Evolutionary conservation across 306 rosid species (phyloP), one percentile per base, ranked within the genome.

Genomic region (Fragaria nilgerrensis): DNA sequence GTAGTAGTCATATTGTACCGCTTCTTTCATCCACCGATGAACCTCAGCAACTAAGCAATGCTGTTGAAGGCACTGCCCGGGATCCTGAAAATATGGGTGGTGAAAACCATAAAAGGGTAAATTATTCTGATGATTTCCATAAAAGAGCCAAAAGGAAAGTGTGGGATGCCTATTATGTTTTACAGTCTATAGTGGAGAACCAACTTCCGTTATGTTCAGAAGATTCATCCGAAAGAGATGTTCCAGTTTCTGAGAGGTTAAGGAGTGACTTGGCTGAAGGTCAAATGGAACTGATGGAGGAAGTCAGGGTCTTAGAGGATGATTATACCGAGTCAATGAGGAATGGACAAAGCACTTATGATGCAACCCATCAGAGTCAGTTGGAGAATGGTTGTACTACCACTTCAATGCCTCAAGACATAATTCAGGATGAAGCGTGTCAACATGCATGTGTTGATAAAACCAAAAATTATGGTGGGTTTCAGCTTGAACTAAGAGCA

Each of bases 61-160:
- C 27, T 67, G 72, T 52, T 56, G 81, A 43, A 37, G 70, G 74
- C 20, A 48, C 71, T 61, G 72, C 43, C 71, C 65, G 0, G 12
- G 69, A 15, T 61, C 67, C 83, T 75, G 84, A 80, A 76, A 70
- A 70, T 80, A 71, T 73, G 78, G 73, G 34, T 19, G 70, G 62
- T 76, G 87, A 70, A 77, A 82, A 78, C 65, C 81, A 44, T 65
- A 59, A 59, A 65, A 66, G 25, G 55, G 15, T 32, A 41, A 64
- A 72, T 71, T 86, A 80, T 75, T 68, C 67, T 75, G 82, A 78
- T 70, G 84, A 75, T 56, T 70, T 36, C 68, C 75, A 36, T 62
- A 69, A 63, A 17, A 85, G 52, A 74, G 74, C 58, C 17, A 88
- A 93, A 76, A 84, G 61, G 81, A 58, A 23, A 50, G 87, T 84